phyloP scores from a whole-genome alignment of 2,329 filamentous ascomycete species.

The Sodiomyces alkalinus region DNA sequence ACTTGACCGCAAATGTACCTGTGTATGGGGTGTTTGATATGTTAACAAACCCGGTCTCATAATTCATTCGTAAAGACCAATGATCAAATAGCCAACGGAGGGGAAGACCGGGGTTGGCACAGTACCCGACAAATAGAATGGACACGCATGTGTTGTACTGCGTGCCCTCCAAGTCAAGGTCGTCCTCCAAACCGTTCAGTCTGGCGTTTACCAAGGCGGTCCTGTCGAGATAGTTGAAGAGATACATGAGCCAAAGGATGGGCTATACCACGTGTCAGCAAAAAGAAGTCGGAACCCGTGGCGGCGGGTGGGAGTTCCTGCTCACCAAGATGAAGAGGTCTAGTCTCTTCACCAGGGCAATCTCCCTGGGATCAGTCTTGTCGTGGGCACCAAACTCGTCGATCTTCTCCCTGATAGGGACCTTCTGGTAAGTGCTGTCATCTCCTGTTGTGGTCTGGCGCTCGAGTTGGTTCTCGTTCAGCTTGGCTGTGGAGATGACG shows the following conservation, averaged over 20 bases:
- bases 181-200: slow-evolving; percentile 34
- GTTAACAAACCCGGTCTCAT: background rate
- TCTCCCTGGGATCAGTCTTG: slow-evolving; percentile 23
- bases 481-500: too few species aligned
- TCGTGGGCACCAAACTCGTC: slow-evolving; percentile 22
- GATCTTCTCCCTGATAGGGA: slow-evolving; percentile 7
- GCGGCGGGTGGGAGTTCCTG: background rate
- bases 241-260: slow-evolving; percentile 19
- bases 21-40: background rate
- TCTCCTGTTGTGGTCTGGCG: slow-evolving; percentile 1
- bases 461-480: background rate
- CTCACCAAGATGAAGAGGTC: slow-evolving; percentile 20
- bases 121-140: slow-evolving; percentile 15
- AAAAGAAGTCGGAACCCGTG: background rate
- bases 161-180: slow-evolving; percentile 29
- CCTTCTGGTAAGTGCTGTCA: slow-evolving; percentile 1
- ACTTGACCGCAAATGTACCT: slow-evolving; percentile 3
- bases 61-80: too few species aligned
- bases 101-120: background rate
- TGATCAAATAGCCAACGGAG: background rate
- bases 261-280: slow-evolving; percentile 10
- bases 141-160: slow-evolving; percentile 18
- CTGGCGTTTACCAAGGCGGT: slow-evolving; percentile 42
- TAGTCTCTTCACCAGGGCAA: slow-evolving; percentile 22
- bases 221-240: slow-evolving; percentile 22